Conservation (phyloP, 768 basidiomycete genomes). For the Pleurotus platypus region DNA sequence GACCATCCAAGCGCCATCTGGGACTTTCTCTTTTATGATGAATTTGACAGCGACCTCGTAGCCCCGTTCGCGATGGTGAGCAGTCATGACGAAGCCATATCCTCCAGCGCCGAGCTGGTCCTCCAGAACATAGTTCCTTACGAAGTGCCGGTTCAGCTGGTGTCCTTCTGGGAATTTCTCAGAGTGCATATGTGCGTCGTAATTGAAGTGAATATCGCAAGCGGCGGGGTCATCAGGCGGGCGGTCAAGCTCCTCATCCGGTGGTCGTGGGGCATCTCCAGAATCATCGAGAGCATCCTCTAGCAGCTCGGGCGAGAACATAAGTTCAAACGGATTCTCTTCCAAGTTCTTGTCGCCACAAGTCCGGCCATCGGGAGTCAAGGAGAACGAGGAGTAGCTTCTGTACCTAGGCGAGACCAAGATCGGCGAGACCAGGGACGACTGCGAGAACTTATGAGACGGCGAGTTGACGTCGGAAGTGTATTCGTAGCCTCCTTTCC, state of each 20-base stretch:
- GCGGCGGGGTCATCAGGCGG: background rate
- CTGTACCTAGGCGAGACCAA: background rate
- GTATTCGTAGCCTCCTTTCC: background rate
- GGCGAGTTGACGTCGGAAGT: background rate
- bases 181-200: conserved; percentile 26
- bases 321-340: conserved; percentile 3
- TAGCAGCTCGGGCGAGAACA: background rate
- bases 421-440: background rate
- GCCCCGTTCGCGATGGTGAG: conserved; percentile 53
- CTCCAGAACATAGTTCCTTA: conserved; percentile 53
- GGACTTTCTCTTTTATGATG: conserved; percentile 77
- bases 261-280: background rate
- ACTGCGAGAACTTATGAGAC: conserved; percentile 6
- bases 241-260: background rate
- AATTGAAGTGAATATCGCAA: conserved; percentile 18
- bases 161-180: conserved; percentile 56
- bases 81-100: conserved; percentile 94
- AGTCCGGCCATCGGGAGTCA: background rate
- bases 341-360: background rate
- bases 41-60: conserved; percentile 92
- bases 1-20: conserved; percentile 56
- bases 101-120: conserved; percentile 89
- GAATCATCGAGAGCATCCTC: background rate
- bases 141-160: conserved; percentile 56
- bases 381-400: conserved; percentile 1